These are phyloP conservation scores for Verbena officinalis DNA, from an alignment of 257 asterid species.

Conservation along the genomic window DNA sequence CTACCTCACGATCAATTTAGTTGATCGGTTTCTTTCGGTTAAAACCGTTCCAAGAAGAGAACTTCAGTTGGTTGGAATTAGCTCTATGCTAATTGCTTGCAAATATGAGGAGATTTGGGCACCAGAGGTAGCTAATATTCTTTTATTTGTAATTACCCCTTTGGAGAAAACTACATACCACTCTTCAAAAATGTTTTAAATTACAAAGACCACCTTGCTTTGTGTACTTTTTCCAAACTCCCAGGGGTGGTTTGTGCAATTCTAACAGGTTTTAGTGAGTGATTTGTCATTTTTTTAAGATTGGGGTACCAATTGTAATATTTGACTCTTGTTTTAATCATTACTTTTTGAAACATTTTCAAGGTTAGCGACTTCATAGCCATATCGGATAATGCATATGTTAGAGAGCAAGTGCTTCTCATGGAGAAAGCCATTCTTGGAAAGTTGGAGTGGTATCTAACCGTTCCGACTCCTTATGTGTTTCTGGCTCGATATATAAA, in stretches of 20 bases:
- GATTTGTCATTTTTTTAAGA: too few species aligned
- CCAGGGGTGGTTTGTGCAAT: too few species aligned
- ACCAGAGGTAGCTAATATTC: conserved; percentile 48
- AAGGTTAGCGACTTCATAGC: conserved; percentile 44
- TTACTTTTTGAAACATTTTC: too few species aligned
- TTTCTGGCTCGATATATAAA: conserved; percentile 55
- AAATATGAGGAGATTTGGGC: conserved; percentile 84
- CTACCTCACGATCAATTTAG: conserved; percentile 52
- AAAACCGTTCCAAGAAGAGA: conserved; percentile 50
- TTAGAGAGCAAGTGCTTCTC: conserved; percentile 48
- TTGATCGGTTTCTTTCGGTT: conserved; percentile 54
- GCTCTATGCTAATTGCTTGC: conserved; percentile 74
- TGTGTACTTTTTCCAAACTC: too few species aligned
- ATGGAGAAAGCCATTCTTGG: conserved; percentile 69
- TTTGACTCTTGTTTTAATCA: too few species aligned
- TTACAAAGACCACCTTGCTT: too few species aligned
- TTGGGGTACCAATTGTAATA: too few species aligned
- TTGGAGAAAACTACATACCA: too few species aligned
- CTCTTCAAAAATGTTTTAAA: too few species aligned
- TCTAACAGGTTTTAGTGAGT: too few species aligned
- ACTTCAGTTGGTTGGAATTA: conserved; percentile 72
- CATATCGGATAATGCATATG: conserved; percentile 53
- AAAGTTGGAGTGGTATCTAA: conserved; percentile 58
- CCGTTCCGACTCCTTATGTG: conserved; percentile 63
- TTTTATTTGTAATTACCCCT: too few species aligned